phyloP scores from a whole-genome alignment of 2,329 filamentous ascomycete species.

The Fonsecaea nubica region DNA sequence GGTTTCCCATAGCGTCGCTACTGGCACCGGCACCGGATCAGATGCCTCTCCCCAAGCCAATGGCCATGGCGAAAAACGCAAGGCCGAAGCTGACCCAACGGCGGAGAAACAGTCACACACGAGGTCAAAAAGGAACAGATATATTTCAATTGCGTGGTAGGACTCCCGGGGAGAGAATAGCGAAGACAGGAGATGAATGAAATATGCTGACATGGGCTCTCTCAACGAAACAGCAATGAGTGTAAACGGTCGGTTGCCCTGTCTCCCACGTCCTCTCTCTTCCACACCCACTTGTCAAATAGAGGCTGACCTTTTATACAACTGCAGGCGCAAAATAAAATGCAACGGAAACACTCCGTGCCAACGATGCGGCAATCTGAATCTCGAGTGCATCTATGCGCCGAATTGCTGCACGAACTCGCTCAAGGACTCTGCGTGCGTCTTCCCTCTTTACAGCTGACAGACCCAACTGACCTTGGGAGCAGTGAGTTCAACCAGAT shows the following conservation, averaged over 20 bases:
- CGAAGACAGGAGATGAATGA: background rate
- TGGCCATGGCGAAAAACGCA: constrained; percentile 36
- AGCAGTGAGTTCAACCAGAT: constrained; percentile 79
- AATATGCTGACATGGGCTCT: constrained; percentile 26
- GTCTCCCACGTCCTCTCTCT: background rate
- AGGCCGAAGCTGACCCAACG: constrained; percentile 30
- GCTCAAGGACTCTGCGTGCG: constrained; percentile 84
- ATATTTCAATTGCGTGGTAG: constrained; percentile 71
- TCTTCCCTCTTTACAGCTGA: constrained; percentile 14
- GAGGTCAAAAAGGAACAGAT: constrained; percentile 69
- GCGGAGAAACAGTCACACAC: constrained; percentile 42
- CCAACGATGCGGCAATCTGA: constrained; percentile 69
- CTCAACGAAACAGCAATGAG: constrained; percentile 58
- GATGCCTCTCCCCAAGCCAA: constrained; percentile 33
- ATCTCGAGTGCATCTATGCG: constrained; percentile 68
- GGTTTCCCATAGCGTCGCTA: constrained; percentile 22
- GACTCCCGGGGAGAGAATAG: constrained; percentile 29
- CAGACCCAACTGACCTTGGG: constrained; percentile 6
- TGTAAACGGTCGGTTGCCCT: constrained; percentile 57
- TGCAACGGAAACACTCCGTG: constrained; percentile 70
- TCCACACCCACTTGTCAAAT: background rate
- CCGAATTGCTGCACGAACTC: constrained; percentile 74
- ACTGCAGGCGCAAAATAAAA: constrained; percentile 64
- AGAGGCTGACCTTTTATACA: constrained; percentile 1
- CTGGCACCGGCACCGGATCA: constrained; percentile 24